These are phyloP conservation scores for Sanghuangporus baumii DNA, from an alignment of 1,284 basidiomycete species.

Conservation along the genomic window DNA sequence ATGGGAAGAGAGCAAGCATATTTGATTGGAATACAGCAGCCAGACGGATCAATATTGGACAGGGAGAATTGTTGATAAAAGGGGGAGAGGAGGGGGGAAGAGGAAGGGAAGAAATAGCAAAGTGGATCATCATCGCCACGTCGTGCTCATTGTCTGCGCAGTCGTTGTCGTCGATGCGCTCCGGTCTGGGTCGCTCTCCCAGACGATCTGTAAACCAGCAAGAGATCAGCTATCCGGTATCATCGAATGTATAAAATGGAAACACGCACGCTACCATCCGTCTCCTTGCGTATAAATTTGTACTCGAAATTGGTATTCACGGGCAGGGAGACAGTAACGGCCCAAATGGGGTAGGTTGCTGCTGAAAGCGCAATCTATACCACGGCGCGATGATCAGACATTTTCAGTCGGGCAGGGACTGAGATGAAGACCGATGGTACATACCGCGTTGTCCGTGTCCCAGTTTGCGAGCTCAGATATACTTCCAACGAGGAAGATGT, in stretches of 20 bases:
- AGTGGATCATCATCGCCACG: slow-evolving; percentile 23
- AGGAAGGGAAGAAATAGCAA: neutral
- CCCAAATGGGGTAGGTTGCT: slow-evolving; percentile 53
- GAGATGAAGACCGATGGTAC: slow-evolving; percentile 17
- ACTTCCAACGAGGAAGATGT: slow-evolving; percentile 54
- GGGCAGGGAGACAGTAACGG: slow-evolving; percentile 42
- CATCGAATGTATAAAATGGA: neutral
- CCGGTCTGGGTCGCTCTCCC: slow-evolving; percentile 58
- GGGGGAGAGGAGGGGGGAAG: too few relatives aligned
- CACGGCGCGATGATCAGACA: neutral
- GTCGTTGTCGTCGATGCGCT: slow-evolving; percentile 36
- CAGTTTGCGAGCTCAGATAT: slow-evolving; percentile 49
- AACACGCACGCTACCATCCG: slow-evolving; percentile 45
- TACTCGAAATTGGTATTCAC: slow-evolving; percentile 46
- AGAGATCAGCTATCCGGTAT: neutral
- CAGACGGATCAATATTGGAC: too few relatives aligned
- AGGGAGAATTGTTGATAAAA: too few relatives aligned
- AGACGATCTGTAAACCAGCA: slow-evolving; percentile 28
- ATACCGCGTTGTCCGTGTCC: slow-evolving; percentile 41
- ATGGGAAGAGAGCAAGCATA: too few relatives aligned
- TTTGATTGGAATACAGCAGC: too few relatives aligned
- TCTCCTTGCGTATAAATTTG: slow-evolving; percentile 56
- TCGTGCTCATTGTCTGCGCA: slow-evolving; percentile 32
- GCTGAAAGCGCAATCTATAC: slow-evolving; percentile 48
- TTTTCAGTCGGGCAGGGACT: neutral